Evolutionary conservation across 2,329 filamentous ascomycete genomes (phyloP).

Genomic region (Bipolaris sorokiniana): DNA sequence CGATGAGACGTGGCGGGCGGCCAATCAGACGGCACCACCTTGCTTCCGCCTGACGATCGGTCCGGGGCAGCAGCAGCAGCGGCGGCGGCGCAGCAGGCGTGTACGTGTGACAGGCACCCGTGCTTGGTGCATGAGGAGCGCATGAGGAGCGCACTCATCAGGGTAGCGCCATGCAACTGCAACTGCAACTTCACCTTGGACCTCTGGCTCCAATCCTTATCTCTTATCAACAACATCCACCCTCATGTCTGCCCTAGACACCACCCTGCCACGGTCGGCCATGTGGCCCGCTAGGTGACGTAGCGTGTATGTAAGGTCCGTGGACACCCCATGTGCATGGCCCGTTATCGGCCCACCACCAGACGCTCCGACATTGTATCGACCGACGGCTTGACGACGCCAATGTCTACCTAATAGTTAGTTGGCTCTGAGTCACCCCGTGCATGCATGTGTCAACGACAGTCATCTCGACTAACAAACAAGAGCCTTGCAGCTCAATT

Average conservation of each 20-base stretch:
- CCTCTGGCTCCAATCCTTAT: background rate
- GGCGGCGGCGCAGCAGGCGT: conserved; percentile 6
- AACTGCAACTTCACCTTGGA: background rate
- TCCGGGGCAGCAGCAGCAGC: conserved; percentile 5
- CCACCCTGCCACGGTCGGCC: background rate
- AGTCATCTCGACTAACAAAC: background rate
- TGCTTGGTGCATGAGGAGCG: conserved; percentile 2
- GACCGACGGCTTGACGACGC: background rate
- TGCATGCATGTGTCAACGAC: background rate
- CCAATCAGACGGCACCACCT: conserved; percentile 10
- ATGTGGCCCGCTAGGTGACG: background rate
- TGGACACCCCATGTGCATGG: background rate
- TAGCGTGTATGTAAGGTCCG: background rate
- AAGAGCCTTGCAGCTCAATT: background rate
- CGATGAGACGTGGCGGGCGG: conserved; percentile 4
- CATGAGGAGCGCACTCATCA: background rate
- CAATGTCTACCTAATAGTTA: background rate
- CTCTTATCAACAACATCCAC: background rate
- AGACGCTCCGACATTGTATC: background rate
- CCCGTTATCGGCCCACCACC: background rate
- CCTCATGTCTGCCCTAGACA: background rate
- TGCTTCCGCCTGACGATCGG: conserved; percentile 10
- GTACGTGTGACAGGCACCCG: conserved; percentile 22
- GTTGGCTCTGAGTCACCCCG: background rate
- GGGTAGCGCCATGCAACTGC: background rate